Base-by-base conservation (phyloP, 2,329 filamentous ascomycete species). In the Monosporascus sp. region DNA sequence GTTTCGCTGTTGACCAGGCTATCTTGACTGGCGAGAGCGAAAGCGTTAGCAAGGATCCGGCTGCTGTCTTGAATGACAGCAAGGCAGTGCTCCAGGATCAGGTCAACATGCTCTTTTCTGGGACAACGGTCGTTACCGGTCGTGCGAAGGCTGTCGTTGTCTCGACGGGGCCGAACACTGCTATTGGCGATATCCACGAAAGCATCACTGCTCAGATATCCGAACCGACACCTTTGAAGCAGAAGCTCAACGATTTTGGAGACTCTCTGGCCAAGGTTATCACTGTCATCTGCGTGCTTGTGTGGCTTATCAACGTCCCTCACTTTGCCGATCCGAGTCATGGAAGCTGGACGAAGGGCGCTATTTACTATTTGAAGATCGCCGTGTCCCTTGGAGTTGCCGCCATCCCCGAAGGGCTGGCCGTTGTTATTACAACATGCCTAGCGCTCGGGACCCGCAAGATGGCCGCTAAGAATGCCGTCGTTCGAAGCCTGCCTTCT, bases 301-400 rank as follows among this genome's bases (percentile, higher is more conserved):
- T 99, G 64, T 99, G 94, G 94, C 78, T 97, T 56, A 99, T 99
- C 80, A 99, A 99, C 76, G 90, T 97, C 62, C 87, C 90, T 66
- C 90, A 99, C 77, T 99, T 99, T 79, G 94, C 85, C 67, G 94
- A 99, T 66, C 90, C 92, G 27, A 88, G 89, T 60, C 93, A 97
- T 64, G 94, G 94, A 64, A 88, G 85, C 72, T 97, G 91, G 87
- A 83, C 90, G 59, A 99, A 97, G 78, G 94, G 94, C 55, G 94
- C 94, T 55, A 97, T 99, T 67, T 99, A 99, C 80, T 99, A 99
- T 73, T 84, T 99, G 65, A 99, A 99, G 80, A 99, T 99, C 68
- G 94, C 94, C 43, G 95, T 99, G 43, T 99, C 94, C 49, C 88
- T 99, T 38, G 95, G 94, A 72, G 94, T 99, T 43, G 94, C 94